These are phyloP conservation scores for Endocarpon pusillum DNA, from an alignment of 495 filamentous ascomycete species.

Conservation along the genomic window DNA sequence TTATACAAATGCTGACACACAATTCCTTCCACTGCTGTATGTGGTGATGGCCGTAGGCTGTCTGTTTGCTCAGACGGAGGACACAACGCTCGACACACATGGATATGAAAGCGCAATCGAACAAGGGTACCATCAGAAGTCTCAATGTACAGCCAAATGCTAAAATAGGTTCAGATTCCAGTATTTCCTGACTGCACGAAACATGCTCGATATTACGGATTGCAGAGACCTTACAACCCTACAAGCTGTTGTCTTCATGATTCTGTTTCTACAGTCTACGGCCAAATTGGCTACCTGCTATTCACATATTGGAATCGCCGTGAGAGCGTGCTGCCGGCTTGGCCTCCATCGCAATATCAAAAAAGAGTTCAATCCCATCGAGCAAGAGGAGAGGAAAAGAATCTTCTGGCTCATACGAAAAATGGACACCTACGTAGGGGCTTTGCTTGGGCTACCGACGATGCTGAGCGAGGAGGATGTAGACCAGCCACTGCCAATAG, in stretches of 20 bases:
- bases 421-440: slow-evolving; percentile 88
- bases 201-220: slow-evolving; percentile 78
- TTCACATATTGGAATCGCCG: slow-evolving; percentile 77
- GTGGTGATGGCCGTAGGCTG: slow-evolving; percentile 72
- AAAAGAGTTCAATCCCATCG: slow-evolving; percentile 63
- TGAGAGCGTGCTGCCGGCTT: slow-evolving; percentile 70
- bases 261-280: slow-evolving; percentile 80
- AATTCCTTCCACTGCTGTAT: slow-evolving; percentile 71
- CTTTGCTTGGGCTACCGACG: slow-evolving; percentile 68
- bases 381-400: slow-evolving; percentile 66
- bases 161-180: slow-evolving; percentile 60
- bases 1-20: slow-evolving; percentile 57
- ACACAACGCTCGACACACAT: slow-evolving; percentile 26
- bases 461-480: slow-evolving; percentile 79
- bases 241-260: slow-evolving; percentile 81
- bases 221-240: slow-evolving; percentile 73
- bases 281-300: slow-evolving; percentile 88
- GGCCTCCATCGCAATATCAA: slow-evolving; percentile 71
- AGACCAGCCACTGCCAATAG: slow-evolving; percentile 70
- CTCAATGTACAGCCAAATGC: slow-evolving; percentile 6
- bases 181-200: slow-evolving; percentile 66
- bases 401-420: slow-evolving; percentile 85
- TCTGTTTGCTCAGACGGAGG: slow-evolving; percentile 45
- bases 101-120: slow-evolving; percentile 61
- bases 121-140: slow-evolving; percentile 43